Evolutionary conservation across 2,329 filamentous ascomycete genomes (phyloP), one percentile per base, ranked within the genome.

Genomic region (Calonectria hawksworthii): DNA sequence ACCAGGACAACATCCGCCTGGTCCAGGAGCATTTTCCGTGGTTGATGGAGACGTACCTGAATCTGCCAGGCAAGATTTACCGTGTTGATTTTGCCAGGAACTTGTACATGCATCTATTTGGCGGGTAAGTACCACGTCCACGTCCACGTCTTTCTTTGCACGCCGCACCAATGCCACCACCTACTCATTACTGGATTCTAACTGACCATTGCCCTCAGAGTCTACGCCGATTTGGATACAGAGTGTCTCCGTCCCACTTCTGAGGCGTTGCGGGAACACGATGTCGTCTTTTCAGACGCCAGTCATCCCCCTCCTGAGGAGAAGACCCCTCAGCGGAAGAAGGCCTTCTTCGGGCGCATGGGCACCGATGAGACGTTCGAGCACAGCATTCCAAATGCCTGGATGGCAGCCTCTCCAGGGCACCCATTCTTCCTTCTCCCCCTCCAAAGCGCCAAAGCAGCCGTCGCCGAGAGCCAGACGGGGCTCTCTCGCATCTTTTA

Each of bases 91-190:
- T 84, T 63, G 78, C 79, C 41, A 77, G 83, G 11, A 81, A 84
- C 67, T 68, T 84, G 18, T 85, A 85, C 77, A 84, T 85, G 83
- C 83, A 85, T 66, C 81, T 83, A 14, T 85, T 83, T 78, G 83
- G 83, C 59, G 83, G 84, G 79, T 81, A 54, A 65, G 80, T 77
- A 18, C 11, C n/a, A 36, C 41, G 18, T 38, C n/a, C n/a, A n/a
- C n/a, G n/a, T n/a, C n/a, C n/a, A n/a, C n/a, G n/a, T n/a, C n/a
- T n/a, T n/a, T n/a, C 36, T 16, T 10, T 16, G 13, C 6, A 6
- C n/a, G 5, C 21, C n/a, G 32, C 30, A 13, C 50, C 14, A 18
- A 14, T 41, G 11, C 38, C 9, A 2, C 23, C 23, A n/a, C n/a
- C n/a, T n/a, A n/a, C n/a, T n/a, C 38, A 11, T 21, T 23, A 30